A percentile compares a stretch with the other conserved stretches of the same genome.
phyloP scores from a whole-genome alignment of 352 stramenopile genomes.

The Vaucheria bursata region DNA sequence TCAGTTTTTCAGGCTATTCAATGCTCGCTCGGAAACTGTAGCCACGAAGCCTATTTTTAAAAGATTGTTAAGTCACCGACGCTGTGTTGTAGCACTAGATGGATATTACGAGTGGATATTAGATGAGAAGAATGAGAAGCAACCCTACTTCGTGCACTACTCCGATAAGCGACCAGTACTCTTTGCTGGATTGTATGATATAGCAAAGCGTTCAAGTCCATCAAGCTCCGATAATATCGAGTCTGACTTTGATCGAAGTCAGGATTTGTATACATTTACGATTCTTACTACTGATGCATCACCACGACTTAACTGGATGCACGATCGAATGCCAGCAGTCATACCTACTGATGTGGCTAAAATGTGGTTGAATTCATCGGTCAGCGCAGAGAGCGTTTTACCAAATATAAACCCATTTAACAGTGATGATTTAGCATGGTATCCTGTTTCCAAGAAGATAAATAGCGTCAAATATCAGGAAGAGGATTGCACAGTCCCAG shows the following conservation, averaged over 20 bases:
- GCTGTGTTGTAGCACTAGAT: slow-evolving; percentile 70
- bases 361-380: background rate
- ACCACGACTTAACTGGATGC: slow-evolving; percentile 64
- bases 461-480: slow-evolving; percentile 14
- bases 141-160: slow-evolving; percentile 74
- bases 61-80: slow-evolving; percentile 61
- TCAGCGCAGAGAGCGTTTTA: slow-evolving; percentile 1
- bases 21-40: slow-evolving; percentile 48
- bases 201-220: slow-evolving; percentile 50
- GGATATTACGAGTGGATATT: slow-evolving; percentile 83
- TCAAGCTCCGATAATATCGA: no score
- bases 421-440: slow-evolving; percentile 20
- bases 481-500: background rate
- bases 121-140: slow-evolving; percentile 69
- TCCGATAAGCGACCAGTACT: slow-evolving; percentile 20
- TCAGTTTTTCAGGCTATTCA: slow-evolving; percentile 51
- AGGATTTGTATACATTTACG: slow-evolving; percentile 63
- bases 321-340: slow-evolving; percentile 52
- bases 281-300: slow-evolving; percentile 69
- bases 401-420: slow-evolving; percentile 11
- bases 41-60: slow-evolving; percentile 43
- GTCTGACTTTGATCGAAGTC: background rate
- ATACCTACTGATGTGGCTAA: background rate
- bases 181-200: slow-evolving; percentile 68
- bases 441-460: slow-evolving; percentile 41